Base-by-base conservation (phyloP, 306 rosid species). In the Trifolium fragiferum region DNA sequence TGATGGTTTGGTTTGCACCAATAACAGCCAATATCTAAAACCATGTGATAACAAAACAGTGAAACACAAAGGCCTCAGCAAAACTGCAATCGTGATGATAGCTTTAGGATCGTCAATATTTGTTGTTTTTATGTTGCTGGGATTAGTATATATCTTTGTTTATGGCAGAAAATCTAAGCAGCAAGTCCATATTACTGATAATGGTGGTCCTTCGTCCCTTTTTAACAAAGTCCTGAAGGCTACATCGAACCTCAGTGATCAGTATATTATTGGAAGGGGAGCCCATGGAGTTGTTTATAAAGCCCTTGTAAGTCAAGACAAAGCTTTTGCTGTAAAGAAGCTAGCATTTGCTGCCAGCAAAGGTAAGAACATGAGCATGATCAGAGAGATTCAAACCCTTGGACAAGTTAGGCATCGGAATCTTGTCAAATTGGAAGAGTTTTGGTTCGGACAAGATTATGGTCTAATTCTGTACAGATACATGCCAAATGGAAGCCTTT, bases 401-500 rank as follows among this genome's bases (percentile, higher is more conserved):
- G 94, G 92, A 46, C 77, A 54, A 69, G 84, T 89, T 47, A 86
- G 80, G 82, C 98, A 93, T 72, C 82, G 97, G 23, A 93, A 93
- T 85, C 86, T 93, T 37, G 78, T 93, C 8, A 84, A 74, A 82
- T 49, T 89, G 68, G 92, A 85, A 80, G 91, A 83, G 61, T 93
- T 83, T 72, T 91, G 92, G 92, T 66, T 83, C 6, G 67, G 77
- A 41, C 81, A 87, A 27, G 90, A 89, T 64, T 78, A 81, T 37
- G 93, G 97, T 72, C 72, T 93, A 18, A 80, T 93, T 76, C 71
- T 89, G 84, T 93, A 93, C n/a, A 65, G 15, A 33, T 89, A 85
- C 87, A 85, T 90, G 96, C 80, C 80, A 73, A 90, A 93, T 80
- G 98, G 98, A 44, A 90, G 98, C 83, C 96, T 93, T 49, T 84